Base-by-base conservation (phyloP, 345 rosid species). In the Mangifera indica region DNA sequence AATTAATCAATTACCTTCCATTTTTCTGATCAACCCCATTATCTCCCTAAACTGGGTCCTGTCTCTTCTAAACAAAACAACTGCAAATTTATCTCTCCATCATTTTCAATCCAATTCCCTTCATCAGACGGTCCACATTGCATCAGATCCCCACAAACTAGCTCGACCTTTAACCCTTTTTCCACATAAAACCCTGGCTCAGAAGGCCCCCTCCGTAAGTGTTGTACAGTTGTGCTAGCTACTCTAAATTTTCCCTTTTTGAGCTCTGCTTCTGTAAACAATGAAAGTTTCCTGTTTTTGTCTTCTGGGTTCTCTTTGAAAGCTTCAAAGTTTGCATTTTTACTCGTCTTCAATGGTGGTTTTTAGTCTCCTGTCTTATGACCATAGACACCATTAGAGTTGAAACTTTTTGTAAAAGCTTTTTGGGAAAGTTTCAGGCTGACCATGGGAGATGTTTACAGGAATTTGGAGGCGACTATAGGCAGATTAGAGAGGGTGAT, bases 391-490 rank as follows among this genome's bases (percentile, higher is more conserved):
- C 70, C 46, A 21, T 5, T 22, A 11, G 42, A 44, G 51, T 48
- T 34, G 6, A 34, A 34, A 7, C 2, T 10, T 25, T 13, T 15
- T n/a, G n/a, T n/a, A n/a, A n/a, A n/a, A n/a, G n/a, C n/a, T n/a
- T n/a, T n/a, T n/a, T n/a, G n/a, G n/a, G n/a, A n/a, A n/a, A n/a
- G n/a, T n/a, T n/a, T n/a, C n/a, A n/a, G n/a, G n/a, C n/a, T n/a
- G n/a, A n/a, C 60, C 29, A 81, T 84, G 85, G 82, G 64, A 1
- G 63, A 56, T 75, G 40, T 73, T 29, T 72, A 74, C 40, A 18
- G 22, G n/a, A 66, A 68, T 17, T 63, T 60, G 49, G 42, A 72
- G 2, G 37, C 22, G 18, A 71, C 57, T 42, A 21, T 48, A 14
- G 65, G 74, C 20, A 74, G 57, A 62, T 54, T 79, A 10, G 82